Evolutionary conservation across 192 early-diverging fungal genomes (phyloP), one percentile per base, ranked within the genome.

Genomic region (Funneliformis geosporum): DNA sequence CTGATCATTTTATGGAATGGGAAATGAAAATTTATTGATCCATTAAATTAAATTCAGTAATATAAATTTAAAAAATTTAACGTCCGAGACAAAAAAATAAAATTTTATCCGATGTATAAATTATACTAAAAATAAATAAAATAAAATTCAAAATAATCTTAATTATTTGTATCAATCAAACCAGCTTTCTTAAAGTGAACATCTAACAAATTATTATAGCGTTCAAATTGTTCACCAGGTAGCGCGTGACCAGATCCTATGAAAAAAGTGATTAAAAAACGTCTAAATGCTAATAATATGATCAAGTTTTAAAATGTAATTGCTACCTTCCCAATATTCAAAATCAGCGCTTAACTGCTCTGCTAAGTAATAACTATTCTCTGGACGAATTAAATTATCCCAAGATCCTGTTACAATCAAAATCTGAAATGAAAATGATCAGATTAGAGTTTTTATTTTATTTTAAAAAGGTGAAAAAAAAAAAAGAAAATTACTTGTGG

Each of bases 331-430:
- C 77, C 85, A 86, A 16, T 75, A 47, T 28, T 85, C 82, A 38
- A 81, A 65, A 16, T 60, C 46, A 27, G 61, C 70, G 5, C 71
- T 67, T 8, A 86, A 25, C 25, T 82, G 75, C 60, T 83, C 61
- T 10, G 76, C 50, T 28, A 86, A 25, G 25, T 83, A 80, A 72
- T 79, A 50, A 25, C 82, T 83, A 42, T 83, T 80, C 9, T 38
- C 40, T 21, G 85, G 83, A 55, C 61, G 73, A 10, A 84, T 79
- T 16, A 86, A 68, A 46, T 84, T 82, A 73, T 86, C 85, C 59
- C 60, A 66, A 16, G 82, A 85, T 16, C 85, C 78, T 27, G 78
- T 72, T 18, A 60, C 21, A 12, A 68, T 61, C 21, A 76, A 42
- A 25, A 76, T 76, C 70, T 72, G 50, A 47, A 47, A 42, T 42